Percentiles rank a stretch among this genome's conserved stretches.
phyloP scores from a whole-genome alignment of 129 eudicot species.

The Pulicaria dysenterica region DNA sequence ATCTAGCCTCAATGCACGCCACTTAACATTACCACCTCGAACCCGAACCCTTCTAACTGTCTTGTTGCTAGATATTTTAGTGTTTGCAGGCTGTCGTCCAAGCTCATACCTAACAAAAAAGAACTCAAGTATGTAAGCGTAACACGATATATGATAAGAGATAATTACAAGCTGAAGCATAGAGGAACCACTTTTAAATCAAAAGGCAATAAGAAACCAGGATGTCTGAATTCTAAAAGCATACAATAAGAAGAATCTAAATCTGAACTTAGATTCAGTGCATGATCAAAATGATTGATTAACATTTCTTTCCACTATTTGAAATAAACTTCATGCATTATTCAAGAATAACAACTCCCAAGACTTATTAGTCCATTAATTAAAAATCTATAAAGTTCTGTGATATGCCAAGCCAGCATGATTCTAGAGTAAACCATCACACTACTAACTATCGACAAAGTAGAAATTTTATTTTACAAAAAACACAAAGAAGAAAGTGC shows the following conservation, averaged over 20 bases:
- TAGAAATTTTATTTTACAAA: no score
- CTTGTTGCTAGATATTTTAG: constrained; percentile 69
- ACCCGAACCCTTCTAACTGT: constrained; percentile 74
- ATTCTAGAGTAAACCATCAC: no score
- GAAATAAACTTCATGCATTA: not conserved
- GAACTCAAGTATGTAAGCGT: not conserved
- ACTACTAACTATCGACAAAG: no score
- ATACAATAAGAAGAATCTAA: not conserved
- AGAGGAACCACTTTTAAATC: no score
- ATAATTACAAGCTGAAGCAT: not conserved
- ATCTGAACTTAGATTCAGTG: not conserved
- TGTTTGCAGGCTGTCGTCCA: constrained; percentile 77
- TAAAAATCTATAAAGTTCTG: not conserved
- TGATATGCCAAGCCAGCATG: no score
- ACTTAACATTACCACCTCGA: constrained; percentile 79
- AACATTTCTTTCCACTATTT: no score
- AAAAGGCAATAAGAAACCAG: not conserved
- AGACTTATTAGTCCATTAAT: not conserved
- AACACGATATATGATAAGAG: no score
- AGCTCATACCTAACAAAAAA: constrained; percentile 60
- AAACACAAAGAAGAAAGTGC: no score
- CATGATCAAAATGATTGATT: no score
- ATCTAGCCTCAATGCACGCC: constrained; percentile 86
- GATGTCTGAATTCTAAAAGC: not conserved
- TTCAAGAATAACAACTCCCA: not conserved